phyloP scores from a whole-genome alignment of 352 stramenopile genomes.

The Phytophthora sp. region DNA sequence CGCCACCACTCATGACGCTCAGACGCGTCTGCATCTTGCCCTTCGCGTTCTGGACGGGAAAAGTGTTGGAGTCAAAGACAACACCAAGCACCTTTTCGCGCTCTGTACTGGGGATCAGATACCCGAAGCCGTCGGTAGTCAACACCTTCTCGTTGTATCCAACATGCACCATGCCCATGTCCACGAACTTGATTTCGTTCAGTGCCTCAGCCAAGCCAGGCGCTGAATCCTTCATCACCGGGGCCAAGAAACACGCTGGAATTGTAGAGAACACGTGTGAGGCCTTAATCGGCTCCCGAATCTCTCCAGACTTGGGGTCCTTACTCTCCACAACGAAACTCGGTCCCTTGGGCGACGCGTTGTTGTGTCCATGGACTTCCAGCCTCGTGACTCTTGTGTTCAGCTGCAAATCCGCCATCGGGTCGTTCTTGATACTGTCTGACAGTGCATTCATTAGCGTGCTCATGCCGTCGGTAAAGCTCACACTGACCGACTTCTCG shows the following conservation, averaged over 20 bases:
- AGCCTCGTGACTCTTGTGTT: constrained; percentile 47
- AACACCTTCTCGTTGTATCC: constrained; percentile 71
- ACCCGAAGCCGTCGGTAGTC: constrained; percentile 79
- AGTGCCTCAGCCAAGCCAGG: constrained; percentile 62
- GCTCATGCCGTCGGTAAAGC: constrained; percentile 81
- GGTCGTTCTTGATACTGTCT: constrained; percentile 47
- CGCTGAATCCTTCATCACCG: constrained; percentile 45
- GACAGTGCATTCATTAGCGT: constrained; percentile 68
- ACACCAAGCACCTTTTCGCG: constrained; percentile 78
- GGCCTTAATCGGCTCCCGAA: constrained; percentile 49
- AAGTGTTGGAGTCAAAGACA: constrained; percentile 91
- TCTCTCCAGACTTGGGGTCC: constrained; percentile 34
- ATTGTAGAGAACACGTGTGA: constrained; percentile 84
- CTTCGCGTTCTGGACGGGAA: constrained; percentile 75
- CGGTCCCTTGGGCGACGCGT: constrained; percentile 15
- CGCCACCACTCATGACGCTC: constrained; percentile 86
- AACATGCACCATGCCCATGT: constrained; percentile 86
- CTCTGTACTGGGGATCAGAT: constrained; percentile 81
- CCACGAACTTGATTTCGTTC: constrained; percentile 73
- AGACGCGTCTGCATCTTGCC: constrained; percentile 65
- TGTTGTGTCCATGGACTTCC: constrained; percentile 24
- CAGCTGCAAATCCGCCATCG: constrained; percentile 49
- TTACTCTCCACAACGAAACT: constrained; percentile 54
- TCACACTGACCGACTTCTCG: constrained; percentile 84
- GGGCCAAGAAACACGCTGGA: constrained; percentile 63